Conservation (phyloP, 2,329 filamentous ascomycete genomes). For the Epichloe brachyelytri region DNA sequence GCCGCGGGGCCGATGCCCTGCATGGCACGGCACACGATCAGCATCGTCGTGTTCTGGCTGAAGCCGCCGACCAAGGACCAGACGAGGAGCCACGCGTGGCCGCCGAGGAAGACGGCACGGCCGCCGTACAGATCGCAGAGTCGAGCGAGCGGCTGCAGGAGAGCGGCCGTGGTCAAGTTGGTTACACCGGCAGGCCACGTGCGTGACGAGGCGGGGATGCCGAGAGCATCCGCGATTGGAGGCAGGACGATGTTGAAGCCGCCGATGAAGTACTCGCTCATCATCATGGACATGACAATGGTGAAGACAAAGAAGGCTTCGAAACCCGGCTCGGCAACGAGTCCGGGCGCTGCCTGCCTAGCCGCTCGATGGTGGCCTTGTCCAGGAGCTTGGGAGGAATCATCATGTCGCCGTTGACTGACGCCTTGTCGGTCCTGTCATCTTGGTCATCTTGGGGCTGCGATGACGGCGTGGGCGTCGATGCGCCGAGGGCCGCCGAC, state of each 20-base stretch:
- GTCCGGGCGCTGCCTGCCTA: conserved; percentile 49
- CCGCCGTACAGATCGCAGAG: conserved; percentile 51
- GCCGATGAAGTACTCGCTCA: conserved; percentile 62
- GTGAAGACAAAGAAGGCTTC: conserved; percentile 52
- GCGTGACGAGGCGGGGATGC: conserved; percentile 46
- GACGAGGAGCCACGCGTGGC: conserved; percentile 49
- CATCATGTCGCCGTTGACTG: not conserved
- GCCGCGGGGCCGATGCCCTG: conserved; percentile 64
- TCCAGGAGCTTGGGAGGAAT: conserved; percentile 5
- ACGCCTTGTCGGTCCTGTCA: not conserved
- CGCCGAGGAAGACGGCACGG: conserved; percentile 44
- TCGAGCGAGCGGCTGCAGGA: conserved; percentile 51
- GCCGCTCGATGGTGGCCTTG: conserved; percentile 36
- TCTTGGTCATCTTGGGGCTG: not conserved
- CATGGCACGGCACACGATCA: conserved; percentile 60
- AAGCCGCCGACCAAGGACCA: conserved; percentile 63
- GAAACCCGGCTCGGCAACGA: conserved; percentile 36
- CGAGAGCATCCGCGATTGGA: conserved; percentile 44
- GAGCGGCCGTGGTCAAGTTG: conserved; percentile 41
- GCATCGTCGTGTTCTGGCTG: conserved; percentile 52
- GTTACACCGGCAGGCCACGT: conserved; percentile 55
- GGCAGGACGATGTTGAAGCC: conserved; percentile 67
- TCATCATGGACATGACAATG: conserved; percentile 48
- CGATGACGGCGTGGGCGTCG: not conserved
- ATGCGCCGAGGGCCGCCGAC: not conserved